Conservation (phyloP, 139 green algal species). For the Medakamo hakoo region DNA sequence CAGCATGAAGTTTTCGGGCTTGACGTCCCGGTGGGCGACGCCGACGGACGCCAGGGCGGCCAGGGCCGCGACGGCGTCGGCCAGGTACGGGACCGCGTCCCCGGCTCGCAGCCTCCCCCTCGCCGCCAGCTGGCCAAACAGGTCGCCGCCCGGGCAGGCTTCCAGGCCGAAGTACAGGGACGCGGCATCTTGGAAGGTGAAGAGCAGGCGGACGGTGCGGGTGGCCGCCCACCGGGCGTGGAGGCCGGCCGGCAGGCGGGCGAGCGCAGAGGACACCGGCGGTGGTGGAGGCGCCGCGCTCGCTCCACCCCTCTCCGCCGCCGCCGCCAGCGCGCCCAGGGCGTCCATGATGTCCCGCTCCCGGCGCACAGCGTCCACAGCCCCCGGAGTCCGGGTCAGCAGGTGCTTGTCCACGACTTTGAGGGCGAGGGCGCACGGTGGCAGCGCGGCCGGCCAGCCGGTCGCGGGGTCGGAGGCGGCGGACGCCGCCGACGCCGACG, state of each 20-base stretch:
- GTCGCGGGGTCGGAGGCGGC: too few species aligned
- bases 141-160: conserved; percentile 40
- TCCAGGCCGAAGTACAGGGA: conserved; percentile 44
- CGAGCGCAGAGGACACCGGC: too few species aligned
- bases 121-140: conserved; percentile 47
- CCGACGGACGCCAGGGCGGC: neutral
- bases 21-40: conserved; percentile 44
- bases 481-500: too few species aligned
- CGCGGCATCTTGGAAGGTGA: conserved; percentile 11
- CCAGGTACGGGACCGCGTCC: neutral
- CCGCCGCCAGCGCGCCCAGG: too few species aligned
- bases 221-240: too few species aligned
- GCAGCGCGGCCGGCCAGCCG: too few species aligned
- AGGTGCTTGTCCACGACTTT: neutral
- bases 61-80: neutral
- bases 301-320: too few species aligned
- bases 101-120: conserved; percentile 10
- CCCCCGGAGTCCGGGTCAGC: neutral
- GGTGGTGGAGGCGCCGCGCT: too few species aligned
- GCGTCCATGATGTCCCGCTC: neutral
- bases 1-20: conserved; percentile 77
- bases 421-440: too few species aligned
- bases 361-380: neutral
- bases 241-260: too few species aligned
- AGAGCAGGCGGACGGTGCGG: neutral